A percentile compares a stretch with the other conserved stretches of the same genome.
These are phyloP conservation scores for Candida nonsorbophila DNA, from an alignment of 805 yeast species.

Conservation along the genomic window DNA sequence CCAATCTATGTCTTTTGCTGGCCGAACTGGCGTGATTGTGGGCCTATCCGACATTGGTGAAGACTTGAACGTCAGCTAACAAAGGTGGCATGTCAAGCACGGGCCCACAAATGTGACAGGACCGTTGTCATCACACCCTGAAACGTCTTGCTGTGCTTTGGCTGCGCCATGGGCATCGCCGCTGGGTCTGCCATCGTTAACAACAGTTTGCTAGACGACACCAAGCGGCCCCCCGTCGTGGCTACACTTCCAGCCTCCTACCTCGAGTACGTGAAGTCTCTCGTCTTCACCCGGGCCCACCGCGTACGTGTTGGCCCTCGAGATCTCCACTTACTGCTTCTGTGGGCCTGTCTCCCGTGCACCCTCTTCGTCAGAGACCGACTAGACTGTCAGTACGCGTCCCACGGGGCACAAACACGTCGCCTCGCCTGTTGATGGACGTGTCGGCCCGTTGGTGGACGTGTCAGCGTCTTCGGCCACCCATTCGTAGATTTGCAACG, in stretches of 20 bases:
- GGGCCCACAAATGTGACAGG: slow-evolving; percentile 45
- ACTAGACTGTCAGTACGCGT: too few relatives aligned
- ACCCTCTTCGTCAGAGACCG: too few relatives aligned
- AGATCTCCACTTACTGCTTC: too few relatives aligned
- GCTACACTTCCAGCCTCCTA: slow-evolving; percentile 9
- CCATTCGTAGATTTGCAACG: too few relatives aligned
- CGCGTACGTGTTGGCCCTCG: too few relatives aligned
- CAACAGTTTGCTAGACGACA: slow-evolving; percentile 23
- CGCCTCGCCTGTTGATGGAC: too few relatives aligned
- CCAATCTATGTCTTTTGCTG: slow-evolving; percentile 39
- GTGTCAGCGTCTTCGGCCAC: too few relatives aligned
- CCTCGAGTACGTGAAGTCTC: slow-evolving; percentile 16
- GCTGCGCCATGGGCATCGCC: slow-evolving; percentile 60
- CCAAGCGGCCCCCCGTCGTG: slow-evolving; percentile 5
- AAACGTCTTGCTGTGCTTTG: slow-evolving; percentile 53
- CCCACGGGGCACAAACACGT: too few relatives aligned
- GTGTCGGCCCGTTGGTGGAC: too few relatives aligned
- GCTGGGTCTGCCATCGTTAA: slow-evolving; percentile 34
- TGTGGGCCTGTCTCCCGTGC: too few relatives aligned
- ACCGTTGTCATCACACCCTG: slow-evolving; percentile 56
- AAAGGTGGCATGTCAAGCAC: slow-evolving; percentile 54
- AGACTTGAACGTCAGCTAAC: slow-evolving; percentile 50
- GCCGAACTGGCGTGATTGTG: slow-evolving; percentile 45
- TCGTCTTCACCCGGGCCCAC: too few relatives aligned
- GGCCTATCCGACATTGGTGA: slow-evolving; percentile 45